Base-by-base conservation (phyloP, 2,329 filamentous ascomycete species). In the Shiraia bambusicola region DNA sequence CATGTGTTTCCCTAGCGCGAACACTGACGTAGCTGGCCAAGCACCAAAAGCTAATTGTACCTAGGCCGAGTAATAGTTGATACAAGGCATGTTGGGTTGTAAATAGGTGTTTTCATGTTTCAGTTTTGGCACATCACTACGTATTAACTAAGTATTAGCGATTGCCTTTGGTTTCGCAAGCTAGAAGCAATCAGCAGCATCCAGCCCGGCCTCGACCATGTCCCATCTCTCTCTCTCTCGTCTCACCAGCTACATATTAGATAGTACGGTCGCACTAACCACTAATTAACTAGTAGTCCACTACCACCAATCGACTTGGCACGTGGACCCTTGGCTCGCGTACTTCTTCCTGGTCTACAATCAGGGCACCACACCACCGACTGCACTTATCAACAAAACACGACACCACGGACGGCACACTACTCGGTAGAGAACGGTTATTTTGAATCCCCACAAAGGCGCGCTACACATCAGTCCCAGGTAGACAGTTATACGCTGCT, bases 261-360 rank as follows among this genome's bases (percentile, higher is more conserved):
- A 22, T 22, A 22, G 19, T 22, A 4, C 19, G 19, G 19, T 8
- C 4, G 19, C 19, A 22, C 19, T 22, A 8, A 22, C 19, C 19
- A 22, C n/a, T n/a, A n/a, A n/a, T n/a, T n/a, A n/a, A n/a, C n/a
- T n/a, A n/a, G n/a, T n/a, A n/a, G n/a, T n/a, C n/a, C n/a, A n/a
- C 42, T 38, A 40, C 47, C 40, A 45, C 50, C 59, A 61, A 58
- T 59, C 53, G 49, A 38, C 47, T 56, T 54, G 56, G 61, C 61
- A 66, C 61, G 60, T 67, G 60, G 47, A 39, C 48, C 40, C 47
- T 47, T 45, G 47, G 45, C 45, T 50, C 42, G 45, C 50, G 40
- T 45, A 40, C 33, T 43, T n/a, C 38, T 40, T 42, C 25, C 43
- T 37, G 28, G 33, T 29, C 24, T 42, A 37, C 33, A 27, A 29